Conservation (phyloP, 2,329 filamentous ascomycete species). For the Colletotrichum sp. region DNA sequence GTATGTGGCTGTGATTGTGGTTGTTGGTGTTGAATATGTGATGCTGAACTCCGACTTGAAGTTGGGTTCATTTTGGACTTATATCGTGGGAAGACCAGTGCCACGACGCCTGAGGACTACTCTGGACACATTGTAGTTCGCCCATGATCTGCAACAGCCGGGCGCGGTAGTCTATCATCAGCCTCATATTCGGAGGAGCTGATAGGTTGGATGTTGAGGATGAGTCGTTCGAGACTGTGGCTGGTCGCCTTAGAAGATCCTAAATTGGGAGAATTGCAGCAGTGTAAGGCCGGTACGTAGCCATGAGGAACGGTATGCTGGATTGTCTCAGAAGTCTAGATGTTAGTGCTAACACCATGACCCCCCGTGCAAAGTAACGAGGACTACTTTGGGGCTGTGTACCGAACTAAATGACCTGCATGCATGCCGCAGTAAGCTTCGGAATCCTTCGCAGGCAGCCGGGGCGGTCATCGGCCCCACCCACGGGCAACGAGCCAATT, state of each 20-base stretch:
- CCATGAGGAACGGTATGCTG: not conserved
- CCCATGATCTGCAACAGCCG: not conserved
- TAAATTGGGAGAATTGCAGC: not conserved
- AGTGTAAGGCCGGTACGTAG: not conserved
- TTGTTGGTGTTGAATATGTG: not conserved
- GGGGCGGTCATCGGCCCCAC: not conserved
- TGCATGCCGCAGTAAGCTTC: not conserved
- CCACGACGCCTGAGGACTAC: not conserved
- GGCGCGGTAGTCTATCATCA: not conserved
- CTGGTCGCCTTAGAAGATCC: not conserved
- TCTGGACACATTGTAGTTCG: not conserved
- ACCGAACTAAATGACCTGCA: not conserved
- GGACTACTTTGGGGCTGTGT: not conserved
- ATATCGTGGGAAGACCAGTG: not conserved
- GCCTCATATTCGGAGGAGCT: not conserved
- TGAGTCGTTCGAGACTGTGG: not conserved
- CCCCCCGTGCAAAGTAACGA: fast-evolving
- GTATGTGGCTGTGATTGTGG: not conserved
- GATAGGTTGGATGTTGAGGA: not conserved
- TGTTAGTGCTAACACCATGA: not conserved
- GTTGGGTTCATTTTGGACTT: not conserved
- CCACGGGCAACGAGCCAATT: not conserved
- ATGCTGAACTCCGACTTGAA: not conserved
- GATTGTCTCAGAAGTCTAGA: not conserved
- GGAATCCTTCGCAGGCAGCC: not conserved